Evolutionary conservation across 1,139 yeast species (phyloP), one percentile per base, ranked within the genome.

Genomic region (Hemisphaericaspora xylanilytica): DNA sequence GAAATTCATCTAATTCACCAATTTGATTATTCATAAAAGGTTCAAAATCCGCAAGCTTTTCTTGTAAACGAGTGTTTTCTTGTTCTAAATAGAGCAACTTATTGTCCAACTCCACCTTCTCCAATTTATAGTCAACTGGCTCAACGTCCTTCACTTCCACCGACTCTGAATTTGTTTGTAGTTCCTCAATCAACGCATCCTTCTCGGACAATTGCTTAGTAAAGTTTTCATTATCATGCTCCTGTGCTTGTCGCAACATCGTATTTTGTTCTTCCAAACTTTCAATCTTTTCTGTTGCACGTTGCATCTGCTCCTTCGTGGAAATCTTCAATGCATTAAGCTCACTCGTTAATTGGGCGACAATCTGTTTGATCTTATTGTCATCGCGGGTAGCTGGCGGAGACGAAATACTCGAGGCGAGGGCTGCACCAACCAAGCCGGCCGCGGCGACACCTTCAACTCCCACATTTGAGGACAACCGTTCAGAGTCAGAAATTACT

Each of bases 11-110:
- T 33, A 81, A 63, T 41, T 79, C 78, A 3, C 75, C 62, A 41
- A 82, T 65, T 49, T 80, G 81, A 33, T 75, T 67, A 40, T 75
- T 67, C 65, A 82, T 72, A 38, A 80, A 65, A 3, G 80, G 74
- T 50, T 80, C 81, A 43, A 79, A 70, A 31, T 72, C 71, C 1
- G 47, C 55, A 15, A 75, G 45, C 47, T 73, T 73, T 11, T 64
- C 62, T 28, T 58, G 63, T 44, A 80, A 56, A 5, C 50, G 49
- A 3, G 58, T 41, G 45, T 78, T 78, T 44, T 81, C 81, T 37
- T 71, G 63, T 36, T 67, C 70, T 39, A 78, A 56, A 42, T 76
- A 63, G 18, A 71, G 63, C 44, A 71, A 55, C 42, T 67, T 73
- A 43, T 77, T 70, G 44, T 65, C 67, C 48, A 74, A 57, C 42